phyloP scores from a whole-genome alignment of 805 yeast genomes.

The Lachancea quebecensis region DNA sequence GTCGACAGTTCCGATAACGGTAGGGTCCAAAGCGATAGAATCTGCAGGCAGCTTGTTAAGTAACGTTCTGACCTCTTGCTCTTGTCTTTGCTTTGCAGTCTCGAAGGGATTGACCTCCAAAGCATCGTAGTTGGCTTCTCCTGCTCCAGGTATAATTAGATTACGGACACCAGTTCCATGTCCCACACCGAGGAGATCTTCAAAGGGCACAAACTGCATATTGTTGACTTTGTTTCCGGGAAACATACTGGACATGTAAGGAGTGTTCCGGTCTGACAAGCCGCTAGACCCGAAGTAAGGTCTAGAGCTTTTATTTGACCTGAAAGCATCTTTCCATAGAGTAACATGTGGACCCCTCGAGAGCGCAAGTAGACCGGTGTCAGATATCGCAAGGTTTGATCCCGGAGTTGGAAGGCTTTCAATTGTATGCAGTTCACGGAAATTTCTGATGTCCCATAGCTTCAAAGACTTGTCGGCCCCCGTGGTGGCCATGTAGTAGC shows the following conservation, averaged over 20 bases:
- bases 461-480: conserved; percentile 81
- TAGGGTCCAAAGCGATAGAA: conserved; percentile 86
- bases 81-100: conserved; percentile 87
- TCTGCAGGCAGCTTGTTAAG: conserved; percentile 88
- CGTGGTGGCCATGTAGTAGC: conserved; percentile 87
- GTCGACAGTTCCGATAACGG: conserved; percentile 77
- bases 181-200: conserved; percentile 91
- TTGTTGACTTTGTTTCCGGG: conserved; percentile 70
- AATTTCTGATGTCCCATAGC: conserved; percentile 89
- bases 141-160: conserved; percentile 90
- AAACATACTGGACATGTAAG: conserved; percentile 85
- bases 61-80: conserved; percentile 78
- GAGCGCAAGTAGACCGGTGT: conserved; percentile 78
- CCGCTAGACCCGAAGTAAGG: conserved; percentile 42
- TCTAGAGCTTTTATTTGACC: conserved; percentile 34
- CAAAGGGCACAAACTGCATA: conserved; percentile 81
- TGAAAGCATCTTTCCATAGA: conserved; percentile 83
- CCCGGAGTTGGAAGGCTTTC: conserved; percentile 80
- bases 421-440: conserved; percentile 58
- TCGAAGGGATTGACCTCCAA: conserved; percentile 89
- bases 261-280: conserved; percentile 41
- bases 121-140: conserved; percentile 97
- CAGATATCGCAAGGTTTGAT: conserved; percentile 69
- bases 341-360: conserved; percentile 96
- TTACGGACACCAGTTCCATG: conserved; percentile 73